Base-by-base conservation (phyloP, 345 rosid species). In the Zanthoxylum bungeanum region DNA sequence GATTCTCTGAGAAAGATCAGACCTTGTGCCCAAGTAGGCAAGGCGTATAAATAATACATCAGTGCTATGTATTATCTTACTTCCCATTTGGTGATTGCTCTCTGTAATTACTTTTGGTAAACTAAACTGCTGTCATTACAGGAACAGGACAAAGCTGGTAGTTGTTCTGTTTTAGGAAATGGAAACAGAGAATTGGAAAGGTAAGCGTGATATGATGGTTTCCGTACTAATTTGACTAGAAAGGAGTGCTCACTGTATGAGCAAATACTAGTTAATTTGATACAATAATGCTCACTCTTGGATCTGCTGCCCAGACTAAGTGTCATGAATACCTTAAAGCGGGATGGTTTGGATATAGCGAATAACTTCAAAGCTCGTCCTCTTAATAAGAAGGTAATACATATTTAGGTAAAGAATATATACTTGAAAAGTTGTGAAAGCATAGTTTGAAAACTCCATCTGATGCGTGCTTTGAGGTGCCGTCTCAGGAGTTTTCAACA, bases 341-440 rank as follows among this genome's bases (percentile, higher is more conserved):
- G 82, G 66, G 84, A 87, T 53, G 75, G 27, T 53, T 59, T 72
- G 68, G 72, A 76, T 42, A 37, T 72, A 53, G 72, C 77, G n/a
- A 78, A 81, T 71, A 52, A 66, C 75, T 89, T 87, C 69, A 88
- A 84, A 82, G 93, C 97, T 68, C 89, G 77, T 47, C 92, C 90
- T 34, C 79, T 82, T 49, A 79, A 87, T 79, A 86, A 81, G 75
- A 96, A 89, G 97, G 99, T 96, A 78, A 71, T 44, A 14, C 60
- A 51, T 72, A 62, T 47, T 25, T 24, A 42, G 34, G n/a, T n/a
- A n/a, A n/a, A n/a, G n/a, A n/a, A n/a, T n/a, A n/a, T n/a, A n/a
- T n/a, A n/a, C n/a, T n/a, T n/a, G n/a, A n/a, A n/a, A n/a, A n/a
- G n/a, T n/a, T n/a, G n/a, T n/a, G n/a, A n/a, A n/a, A n/a, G n/a